phyloP scores from a whole-genome alignment of 257 asterid species.

The Scutellaria barbata region DNA sequence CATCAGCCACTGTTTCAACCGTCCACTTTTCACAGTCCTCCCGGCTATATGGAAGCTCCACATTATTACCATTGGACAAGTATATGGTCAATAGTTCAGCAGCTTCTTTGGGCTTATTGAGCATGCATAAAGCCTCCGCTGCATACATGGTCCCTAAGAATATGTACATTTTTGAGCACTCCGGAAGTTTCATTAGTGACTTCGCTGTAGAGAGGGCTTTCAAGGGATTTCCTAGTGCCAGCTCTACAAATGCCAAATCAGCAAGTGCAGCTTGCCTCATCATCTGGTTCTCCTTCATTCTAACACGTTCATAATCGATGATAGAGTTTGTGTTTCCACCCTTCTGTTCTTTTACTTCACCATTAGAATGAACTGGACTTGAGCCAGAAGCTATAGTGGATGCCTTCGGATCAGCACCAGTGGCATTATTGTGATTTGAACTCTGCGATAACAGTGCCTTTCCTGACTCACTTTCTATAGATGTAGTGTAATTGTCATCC shows the following conservation, averaged over 20 bases:
- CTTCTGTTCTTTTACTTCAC: slow-evolving; percentile 75
- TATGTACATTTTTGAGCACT: slow-evolving; percentile 59
- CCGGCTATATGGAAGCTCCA: slow-evolving; percentile 60
- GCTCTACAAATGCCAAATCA: slow-evolving; percentile 74
- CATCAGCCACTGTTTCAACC: slow-evolving; percentile 56
- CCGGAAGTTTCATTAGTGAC: slow-evolving; percentile 58
- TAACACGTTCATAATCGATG: slow-evolving; percentile 49
- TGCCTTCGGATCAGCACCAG: slow-evolving; percentile 47
- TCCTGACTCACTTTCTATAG: slow-evolving; percentile 54
- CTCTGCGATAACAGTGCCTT: slow-evolving; percentile 46
- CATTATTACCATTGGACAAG: slow-evolving; percentile 49
- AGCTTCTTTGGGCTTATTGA: slow-evolving; percentile 77
- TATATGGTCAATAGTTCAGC: slow-evolving; percentile 60
- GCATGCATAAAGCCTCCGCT: slow-evolving; percentile 80
- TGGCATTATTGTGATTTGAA: slow-evolving; percentile 40
- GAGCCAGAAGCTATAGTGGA: slow-evolving; percentile 37
- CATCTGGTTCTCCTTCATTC: slow-evolving; percentile 63
- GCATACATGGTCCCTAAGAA: slow-evolving; percentile 71
- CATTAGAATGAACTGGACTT: slow-evolving; percentile 56
- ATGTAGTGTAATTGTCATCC: slow-evolving; percentile 39
- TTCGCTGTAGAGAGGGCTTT: slow-evolving; percentile 64
- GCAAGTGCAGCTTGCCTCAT: slow-evolving; percentile 73
- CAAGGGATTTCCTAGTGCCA: slow-evolving; percentile 70
- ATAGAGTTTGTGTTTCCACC: slow-evolving; percentile 52
- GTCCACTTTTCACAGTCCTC: slow-evolving; percentile 75